Base-by-base conservation (phyloP, 176 grass and related monocot genomes). In the Areca catechu region DNA sequence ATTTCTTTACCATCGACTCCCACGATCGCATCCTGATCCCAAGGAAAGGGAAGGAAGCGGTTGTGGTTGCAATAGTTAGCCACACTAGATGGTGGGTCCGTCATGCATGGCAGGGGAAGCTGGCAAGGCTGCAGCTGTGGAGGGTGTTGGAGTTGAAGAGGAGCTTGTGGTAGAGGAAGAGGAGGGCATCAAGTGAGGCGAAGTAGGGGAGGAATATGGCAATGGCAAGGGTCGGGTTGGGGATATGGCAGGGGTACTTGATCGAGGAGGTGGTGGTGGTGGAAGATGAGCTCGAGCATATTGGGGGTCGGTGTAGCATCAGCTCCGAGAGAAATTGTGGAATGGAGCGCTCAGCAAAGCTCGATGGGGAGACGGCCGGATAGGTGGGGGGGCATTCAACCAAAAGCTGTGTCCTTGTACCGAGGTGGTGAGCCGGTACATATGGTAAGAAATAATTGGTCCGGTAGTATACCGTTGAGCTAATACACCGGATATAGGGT, bases 141-240 rank as follows among this genome's bases (percentile, higher is more conserved):
- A 65, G 58, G 2, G 52, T 65, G 27, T 77, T 81, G 18, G 77
- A 62, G 58, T 88, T 68, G 49, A 76, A 79, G 22, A 66, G 47
- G 0, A 27, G 21, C 4, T 75, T 61, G 14, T 79, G 65, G 4
- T 73, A 85, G 1, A 91, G 72, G 54, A 66, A 97, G 7, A 87
- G 84, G 2, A 97, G 84, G 5, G 84, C 76, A 30, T 87, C 87
- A 29, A 97, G 72, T 0, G 66, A 71, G 3, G 78, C 80, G 65
- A 85, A 97, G 81, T 97, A 97, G 17, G 87, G 87, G 4, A 92
- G 21, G 58, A 92, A 92, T 19, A 97, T 63, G 3, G 83, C 93
- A 25, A 87, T 75, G 54, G 83, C 83, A 29, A 12, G 52, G 62
- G 67, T 16, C 0, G 71, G 75, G 22, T 76, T 54, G 28, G 17